Conservation (phyloP, 257 asterid genomes). For the Sherardia arvensis region DNA sequence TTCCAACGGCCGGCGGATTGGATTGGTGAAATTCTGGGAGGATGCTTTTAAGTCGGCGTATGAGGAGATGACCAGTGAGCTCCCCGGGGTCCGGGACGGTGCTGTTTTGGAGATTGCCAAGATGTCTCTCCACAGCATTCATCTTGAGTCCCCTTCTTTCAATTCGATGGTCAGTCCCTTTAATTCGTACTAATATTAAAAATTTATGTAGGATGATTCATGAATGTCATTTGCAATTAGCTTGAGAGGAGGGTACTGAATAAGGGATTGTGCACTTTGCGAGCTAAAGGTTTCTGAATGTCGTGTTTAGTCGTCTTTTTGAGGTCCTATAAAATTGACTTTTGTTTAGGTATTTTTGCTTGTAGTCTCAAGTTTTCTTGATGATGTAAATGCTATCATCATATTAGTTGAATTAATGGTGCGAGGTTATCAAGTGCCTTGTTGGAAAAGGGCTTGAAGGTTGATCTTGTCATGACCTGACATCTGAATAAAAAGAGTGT, state of each 20-base stretch:
- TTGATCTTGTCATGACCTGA: background rate
- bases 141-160: conserved; percentile 38
- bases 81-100: conserved; percentile 43
- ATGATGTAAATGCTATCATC: background rate
- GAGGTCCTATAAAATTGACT: background rate
- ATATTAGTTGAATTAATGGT: background rate
- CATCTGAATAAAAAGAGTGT: too few species aligned
- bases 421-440: background rate
- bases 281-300: background rate
- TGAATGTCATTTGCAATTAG: too few species aligned
- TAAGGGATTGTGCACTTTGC: background rate
- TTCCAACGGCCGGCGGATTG: conserved; percentile 49
- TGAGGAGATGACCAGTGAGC: conserved; percentile 73
- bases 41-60: conserved; percentile 87
- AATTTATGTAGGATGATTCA: background rate
- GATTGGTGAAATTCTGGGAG: conserved; percentile 71
- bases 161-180: conserved; percentile 48
- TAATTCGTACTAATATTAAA: background rate
- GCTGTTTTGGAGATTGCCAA: conserved; percentile 81
- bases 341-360: background rate
- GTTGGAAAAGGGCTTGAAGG: background rate
- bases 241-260: background rate
- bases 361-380: background rate
- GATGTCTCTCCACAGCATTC: conserved; percentile 62
- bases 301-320: background rate